These are phyloP conservation scores for Blastocystis sp. DNA, from an alignment of 352 stramenopile genomes.

Conservation along the genomic window DNA sequence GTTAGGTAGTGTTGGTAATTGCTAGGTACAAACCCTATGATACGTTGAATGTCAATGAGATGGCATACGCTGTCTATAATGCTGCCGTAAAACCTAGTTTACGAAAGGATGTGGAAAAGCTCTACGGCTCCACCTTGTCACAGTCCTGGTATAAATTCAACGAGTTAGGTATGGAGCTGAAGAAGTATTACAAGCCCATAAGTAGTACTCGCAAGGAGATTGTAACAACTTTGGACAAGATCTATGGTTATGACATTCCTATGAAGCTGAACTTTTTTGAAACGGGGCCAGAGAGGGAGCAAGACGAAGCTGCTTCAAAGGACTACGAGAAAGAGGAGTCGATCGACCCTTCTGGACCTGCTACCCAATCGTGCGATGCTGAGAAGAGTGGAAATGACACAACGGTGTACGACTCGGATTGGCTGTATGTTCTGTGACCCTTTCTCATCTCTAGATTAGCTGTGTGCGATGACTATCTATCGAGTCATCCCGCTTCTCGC, in stretches of 20 bases:
- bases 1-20: neutral
- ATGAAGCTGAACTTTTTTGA: conserved; percentile 11
- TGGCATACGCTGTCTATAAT: conserved; percentile 38
- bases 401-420: conserved; percentile 23
- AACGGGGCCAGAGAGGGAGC: neutral
- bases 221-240: conserved; percentile 25
- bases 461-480: conserved; percentile 37
- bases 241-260: neutral
- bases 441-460: neutral
- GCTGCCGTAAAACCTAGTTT: neutral
- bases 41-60: conserved; percentile 28
- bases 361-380: neutral
- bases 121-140: neutral
- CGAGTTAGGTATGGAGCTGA: conserved; percentile 1
- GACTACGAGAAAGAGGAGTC: neutral
- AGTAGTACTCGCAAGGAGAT: conserved; percentile 4
- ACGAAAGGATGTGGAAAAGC: neutral
- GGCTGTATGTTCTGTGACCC: neutral
- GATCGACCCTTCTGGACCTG: neutral
- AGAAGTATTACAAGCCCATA: neutral
- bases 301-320: neutral
- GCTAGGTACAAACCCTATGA: neutral
- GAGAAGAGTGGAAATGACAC: neutral
- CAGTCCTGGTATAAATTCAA: conserved; percentile 34
- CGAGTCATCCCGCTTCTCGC: neutral